A percentile compares a stretch with the other conserved stretches of the same genome.
phyloP scores from a whole-genome alignment of 208 protist species.

The Crithidia expoeki region DNA sequence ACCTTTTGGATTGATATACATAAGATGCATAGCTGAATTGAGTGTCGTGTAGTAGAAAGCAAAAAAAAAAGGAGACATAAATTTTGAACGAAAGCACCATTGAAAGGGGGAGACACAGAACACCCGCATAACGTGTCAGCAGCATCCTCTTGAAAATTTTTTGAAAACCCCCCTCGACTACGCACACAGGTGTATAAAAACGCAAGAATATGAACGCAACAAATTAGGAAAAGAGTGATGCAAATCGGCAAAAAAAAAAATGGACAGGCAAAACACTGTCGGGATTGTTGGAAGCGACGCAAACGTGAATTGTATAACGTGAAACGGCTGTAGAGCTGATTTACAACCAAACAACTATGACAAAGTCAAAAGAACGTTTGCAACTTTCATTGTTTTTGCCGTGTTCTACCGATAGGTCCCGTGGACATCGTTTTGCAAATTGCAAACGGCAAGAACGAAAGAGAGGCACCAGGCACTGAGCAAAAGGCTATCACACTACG shows the following conservation, averaged over 20 bases:
- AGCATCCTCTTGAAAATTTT: too few species aligned
- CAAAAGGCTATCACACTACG: not conserved
- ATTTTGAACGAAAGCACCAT: not conserved
- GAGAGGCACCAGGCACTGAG: not conserved
- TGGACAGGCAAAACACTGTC: not conserved
- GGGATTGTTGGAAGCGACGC: not conserved
- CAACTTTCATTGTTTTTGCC: not conserved
- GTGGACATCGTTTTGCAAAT: not conserved
- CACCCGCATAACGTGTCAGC: not conserved
- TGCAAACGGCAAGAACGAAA: not conserved
- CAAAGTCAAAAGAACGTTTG: too few species aligned
- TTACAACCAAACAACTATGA: too few species aligned
- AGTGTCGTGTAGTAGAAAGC: not conserved
- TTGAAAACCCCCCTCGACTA: too few species aligned
- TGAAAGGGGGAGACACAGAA: not conserved
- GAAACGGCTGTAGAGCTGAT: too few species aligned
- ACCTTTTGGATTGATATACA: not conserved
- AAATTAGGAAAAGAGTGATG: not conserved
- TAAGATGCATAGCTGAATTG: not conserved
- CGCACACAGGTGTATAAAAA: too few species aligned
- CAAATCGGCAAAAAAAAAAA: not conserved
- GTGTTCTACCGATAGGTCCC: not conserved
- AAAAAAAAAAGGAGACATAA: not conserved
- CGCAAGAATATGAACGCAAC: not conserved
- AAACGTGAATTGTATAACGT: too few species aligned